Evolutionary conservation across 2,329 filamentous ascomycete genomes (phyloP).

Genomic region (Colletotrichum karsti): DNA sequence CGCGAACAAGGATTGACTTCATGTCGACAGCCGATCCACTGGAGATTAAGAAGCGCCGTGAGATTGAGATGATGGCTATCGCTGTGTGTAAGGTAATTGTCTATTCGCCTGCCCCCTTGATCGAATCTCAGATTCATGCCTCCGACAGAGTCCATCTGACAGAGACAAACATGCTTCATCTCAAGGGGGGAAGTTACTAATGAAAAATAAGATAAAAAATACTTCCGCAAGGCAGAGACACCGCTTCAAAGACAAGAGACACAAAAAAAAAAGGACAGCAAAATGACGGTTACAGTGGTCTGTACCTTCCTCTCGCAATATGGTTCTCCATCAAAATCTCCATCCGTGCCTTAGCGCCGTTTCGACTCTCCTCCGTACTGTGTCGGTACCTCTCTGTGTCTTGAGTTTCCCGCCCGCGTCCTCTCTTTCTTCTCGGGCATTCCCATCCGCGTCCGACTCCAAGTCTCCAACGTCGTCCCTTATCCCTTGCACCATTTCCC

Average conservation of each 20-base stretch:
- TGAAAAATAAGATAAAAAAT: neutral
- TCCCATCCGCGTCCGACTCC: neutral
- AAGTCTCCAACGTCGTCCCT: neutral
- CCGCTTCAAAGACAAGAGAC: neutral
- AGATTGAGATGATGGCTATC: conserved; percentile 3
- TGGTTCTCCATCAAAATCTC: conserved; percentile 14
- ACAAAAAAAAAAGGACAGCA: neutral
- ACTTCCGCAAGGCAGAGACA: neutral
- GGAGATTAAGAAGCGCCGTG: neutral
- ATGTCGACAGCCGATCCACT: conserved; percentile 12
- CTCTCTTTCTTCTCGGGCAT: conserved; percentile 10
- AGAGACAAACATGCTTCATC: conserved; percentile 2
- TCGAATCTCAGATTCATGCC: neutral
- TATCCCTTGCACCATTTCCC: neutral
- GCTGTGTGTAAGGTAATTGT: neutral
- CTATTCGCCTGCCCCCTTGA: neutral
- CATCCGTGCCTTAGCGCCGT: conserved; percentile 20
- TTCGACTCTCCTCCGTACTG: conserved; percentile 16
- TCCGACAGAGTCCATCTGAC: neutral
- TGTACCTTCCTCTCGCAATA: neutral
- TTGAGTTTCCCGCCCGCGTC: conserved; percentile 9
- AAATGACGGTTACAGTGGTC: no score
- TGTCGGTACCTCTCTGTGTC: conserved; percentile 15
- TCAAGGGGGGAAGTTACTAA: neutral
- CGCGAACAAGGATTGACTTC: neutral